Conservation (phyloP, 2,329 filamentous ascomycete genomes). For the Cladobotryum protrusum region DNA sequence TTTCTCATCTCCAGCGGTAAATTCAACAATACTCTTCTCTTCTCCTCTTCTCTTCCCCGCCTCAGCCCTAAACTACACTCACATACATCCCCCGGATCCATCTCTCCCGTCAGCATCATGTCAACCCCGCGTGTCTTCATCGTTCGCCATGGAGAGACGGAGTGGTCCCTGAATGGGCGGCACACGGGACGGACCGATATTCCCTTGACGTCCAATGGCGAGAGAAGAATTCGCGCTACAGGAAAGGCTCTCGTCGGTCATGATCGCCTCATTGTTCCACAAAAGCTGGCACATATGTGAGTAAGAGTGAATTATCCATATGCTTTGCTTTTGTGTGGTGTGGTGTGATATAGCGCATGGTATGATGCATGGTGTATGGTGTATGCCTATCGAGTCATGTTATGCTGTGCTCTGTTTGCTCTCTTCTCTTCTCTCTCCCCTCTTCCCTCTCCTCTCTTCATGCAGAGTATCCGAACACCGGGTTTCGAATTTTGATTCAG, state of each 20-base stretch:
- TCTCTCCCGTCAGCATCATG: constrained; percentile 16
- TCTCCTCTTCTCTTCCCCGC: too few species aligned
- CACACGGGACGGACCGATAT: constrained; percentile 87
- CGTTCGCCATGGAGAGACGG: constrained; percentile 86
- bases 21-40: not conserved
- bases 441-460: not conserved
- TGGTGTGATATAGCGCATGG: too few species aligned
- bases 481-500: too few species aligned
- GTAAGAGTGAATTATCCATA: constrained; percentile 22
- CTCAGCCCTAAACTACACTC: not conserved
- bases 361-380: too few species aligned
- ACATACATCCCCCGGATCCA: not conserved
- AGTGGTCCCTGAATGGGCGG: constrained; percentile 83
- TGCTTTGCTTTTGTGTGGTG: too few species aligned
- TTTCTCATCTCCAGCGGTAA: not conserved
- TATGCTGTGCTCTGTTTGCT: not conserved
- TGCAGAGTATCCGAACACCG: not conserved
- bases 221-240: constrained; percentile 68
- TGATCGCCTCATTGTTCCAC: constrained; percentile 78
- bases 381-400: not conserved
- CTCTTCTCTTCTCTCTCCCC: not conserved
- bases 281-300: constrained; percentile 76
- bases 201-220: constrained; percentile 73
- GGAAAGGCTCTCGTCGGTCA: constrained; percentile 77
- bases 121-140: constrained; percentile 69